Conservation (phyloP, 2,329 filamentous ascomycete genomes). For the Madurella fahalii region DNA sequence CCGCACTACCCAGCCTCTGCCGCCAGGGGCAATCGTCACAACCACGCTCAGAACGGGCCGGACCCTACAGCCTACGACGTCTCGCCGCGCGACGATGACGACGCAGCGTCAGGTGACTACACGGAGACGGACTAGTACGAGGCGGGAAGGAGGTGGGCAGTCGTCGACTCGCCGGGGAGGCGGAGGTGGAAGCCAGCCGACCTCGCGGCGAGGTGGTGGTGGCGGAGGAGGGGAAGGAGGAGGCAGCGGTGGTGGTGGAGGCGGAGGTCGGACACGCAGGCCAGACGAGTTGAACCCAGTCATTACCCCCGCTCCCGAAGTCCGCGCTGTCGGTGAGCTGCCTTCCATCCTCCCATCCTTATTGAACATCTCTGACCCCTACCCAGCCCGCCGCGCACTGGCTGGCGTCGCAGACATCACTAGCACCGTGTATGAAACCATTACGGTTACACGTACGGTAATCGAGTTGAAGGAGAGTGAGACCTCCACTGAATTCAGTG, state of each 20-base stretch:
- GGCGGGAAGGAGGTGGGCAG: neutral
- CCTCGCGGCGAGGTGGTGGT: neutral
- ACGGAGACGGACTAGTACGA: no score
- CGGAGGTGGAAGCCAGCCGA: conserved; percentile 1
- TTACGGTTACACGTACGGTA: conserved; percentile 18
- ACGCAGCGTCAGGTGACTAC: no score
- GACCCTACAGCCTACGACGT: neutral
- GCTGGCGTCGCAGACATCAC: conserved; percentile 14
- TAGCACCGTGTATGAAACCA: conserved; percentile 20
- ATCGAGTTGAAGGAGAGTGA: conserved; percentile 15
- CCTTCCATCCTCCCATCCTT: no score
- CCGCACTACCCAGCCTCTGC: neutral
- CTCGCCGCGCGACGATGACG: no score
- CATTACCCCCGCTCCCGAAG: no score
- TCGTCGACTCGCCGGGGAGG: neutral
- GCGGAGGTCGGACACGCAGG: neutral
- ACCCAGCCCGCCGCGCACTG: conserved; percentile 8
- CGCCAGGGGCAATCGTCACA: conserved; percentile 2
- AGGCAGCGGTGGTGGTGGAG: neutral
- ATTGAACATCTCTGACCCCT: no score
- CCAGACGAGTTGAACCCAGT: no score
- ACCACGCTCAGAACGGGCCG: neutral
- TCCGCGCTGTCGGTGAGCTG: no score
- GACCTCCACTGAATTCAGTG: conserved; percentile 14
- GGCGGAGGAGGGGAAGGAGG: neutral